These are phyloP conservation scores for Urostyla sp. DNA, from an alignment of 73 alveolate genomes.

Conservation along the genomic window DNA sequence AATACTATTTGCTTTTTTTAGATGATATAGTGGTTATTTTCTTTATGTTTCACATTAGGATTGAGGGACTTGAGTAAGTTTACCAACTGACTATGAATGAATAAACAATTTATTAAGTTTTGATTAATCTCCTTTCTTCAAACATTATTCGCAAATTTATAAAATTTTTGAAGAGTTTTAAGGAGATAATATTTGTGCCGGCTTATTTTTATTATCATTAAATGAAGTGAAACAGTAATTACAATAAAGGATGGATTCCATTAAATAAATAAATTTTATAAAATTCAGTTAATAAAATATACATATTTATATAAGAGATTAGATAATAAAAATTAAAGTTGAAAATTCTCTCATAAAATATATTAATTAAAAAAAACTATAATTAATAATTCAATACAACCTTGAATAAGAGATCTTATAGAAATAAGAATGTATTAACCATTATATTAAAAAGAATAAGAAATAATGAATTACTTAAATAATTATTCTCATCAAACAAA, in stretches of 20 bases:
- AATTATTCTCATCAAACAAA: too few species aligned
- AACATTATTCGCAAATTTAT: slow-evolving; percentile 25
- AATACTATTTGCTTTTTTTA: background rate
- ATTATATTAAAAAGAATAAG: too few species aligned
- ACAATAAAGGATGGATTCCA: slow-evolving; percentile 14
- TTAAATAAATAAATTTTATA: slow-evolving; percentile 2
- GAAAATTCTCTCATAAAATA: background rate
- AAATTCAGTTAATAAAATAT: background rate
- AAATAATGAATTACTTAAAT: too few species aligned
- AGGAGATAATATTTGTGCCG: slow-evolving; percentile 33
- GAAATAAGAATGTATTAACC: too few species aligned
- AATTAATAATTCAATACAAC: too few species aligned
- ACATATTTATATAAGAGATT: background rate
- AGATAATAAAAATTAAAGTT: too few species aligned
- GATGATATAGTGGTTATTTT: background rate
- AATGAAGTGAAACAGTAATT: slow-evolving; percentile 37
- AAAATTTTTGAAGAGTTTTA: slow-evolving; percentile 2
- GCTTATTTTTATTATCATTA: slow-evolving; percentile 30
- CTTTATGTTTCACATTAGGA: background rate
- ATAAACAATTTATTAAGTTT: background rate
- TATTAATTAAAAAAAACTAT: too few species aligned
- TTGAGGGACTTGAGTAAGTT: background rate
- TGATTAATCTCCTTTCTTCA: background rate
- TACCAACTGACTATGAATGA: slow-evolving; percentile 37
- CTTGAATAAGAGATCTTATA: too few species aligned